Evolutionary conservation across 257 asterid species (phyloP).

Genomic region (Solanum clarkiae): DNA sequence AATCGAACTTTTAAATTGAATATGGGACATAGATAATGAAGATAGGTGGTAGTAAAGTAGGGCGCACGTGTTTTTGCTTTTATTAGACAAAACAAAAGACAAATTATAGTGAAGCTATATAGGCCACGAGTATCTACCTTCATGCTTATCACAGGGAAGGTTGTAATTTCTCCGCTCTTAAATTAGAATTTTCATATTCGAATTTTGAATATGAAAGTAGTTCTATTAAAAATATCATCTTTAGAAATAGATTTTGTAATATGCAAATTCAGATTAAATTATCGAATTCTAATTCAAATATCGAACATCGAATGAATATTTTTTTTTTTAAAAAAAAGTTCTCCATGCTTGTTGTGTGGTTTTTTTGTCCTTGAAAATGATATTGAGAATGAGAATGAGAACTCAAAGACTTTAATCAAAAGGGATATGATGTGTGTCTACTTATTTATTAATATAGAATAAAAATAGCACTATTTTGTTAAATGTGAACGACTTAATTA

Average conservation of each 20-base stretch:
- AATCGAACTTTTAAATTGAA: background rate
- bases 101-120: background rate
- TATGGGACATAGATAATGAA: background rate
- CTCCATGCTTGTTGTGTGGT: background rate
- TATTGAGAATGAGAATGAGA: background rate
- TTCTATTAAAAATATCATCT: too few relatives aligned
- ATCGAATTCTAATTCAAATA: too few relatives aligned
- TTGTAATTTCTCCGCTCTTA: fast-evolving
- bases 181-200: too few relatives aligned
- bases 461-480: background rate
- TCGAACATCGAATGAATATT: background rate
- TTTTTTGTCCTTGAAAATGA: background rate
- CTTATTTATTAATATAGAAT: background rate
- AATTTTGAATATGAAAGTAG: too few relatives aligned
- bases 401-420: background rate
- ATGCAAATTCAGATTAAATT: fast-evolving
- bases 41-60: background rate
- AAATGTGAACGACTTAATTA: background rate
- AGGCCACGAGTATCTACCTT: background rate
- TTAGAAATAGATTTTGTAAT: too few relatives aligned
- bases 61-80: background rate
- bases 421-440: background rate
- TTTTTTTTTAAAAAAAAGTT: too few relatives aligned
- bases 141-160: background rate
- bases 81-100: background rate